phyloP scores from a whole-genome alignment of 257 asterid genomes.

The Paulownia fortunei region DNA sequence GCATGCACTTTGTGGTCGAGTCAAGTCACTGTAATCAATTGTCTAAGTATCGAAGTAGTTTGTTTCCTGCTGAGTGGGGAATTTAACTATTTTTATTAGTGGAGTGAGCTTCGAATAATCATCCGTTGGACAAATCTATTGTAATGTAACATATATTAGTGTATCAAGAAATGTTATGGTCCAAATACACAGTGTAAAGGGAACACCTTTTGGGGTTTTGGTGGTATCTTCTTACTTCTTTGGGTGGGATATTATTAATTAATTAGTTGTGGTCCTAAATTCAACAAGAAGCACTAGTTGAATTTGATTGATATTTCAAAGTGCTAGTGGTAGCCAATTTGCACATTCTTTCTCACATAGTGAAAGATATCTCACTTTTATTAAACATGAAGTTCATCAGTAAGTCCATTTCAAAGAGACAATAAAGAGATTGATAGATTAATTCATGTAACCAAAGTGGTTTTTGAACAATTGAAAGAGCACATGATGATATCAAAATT shows the following conservation, averaged over 20 bases:
- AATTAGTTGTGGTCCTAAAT: constrained; percentile 21
- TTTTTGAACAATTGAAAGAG: constrained; percentile 2
- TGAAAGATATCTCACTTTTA: background rate
- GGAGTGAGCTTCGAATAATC: constrained; percentile 23
- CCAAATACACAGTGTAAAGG: constrained; percentile 12
- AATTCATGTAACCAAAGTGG: no score
- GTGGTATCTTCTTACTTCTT: background rate
- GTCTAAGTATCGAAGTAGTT: constrained; percentile 12
- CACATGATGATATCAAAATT: background rate
- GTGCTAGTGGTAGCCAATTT: no score
- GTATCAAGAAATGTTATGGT: constrained; percentile 29
- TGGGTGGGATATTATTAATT: constrained; percentile 14
- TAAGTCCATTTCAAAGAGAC: background rate
- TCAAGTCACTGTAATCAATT: background rate
- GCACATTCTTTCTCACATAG: background rate
- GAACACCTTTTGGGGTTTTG: background rate
- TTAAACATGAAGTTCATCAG: background rate
- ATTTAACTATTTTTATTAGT: constrained; percentile 26
- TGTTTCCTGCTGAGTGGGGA: constrained; percentile 10
- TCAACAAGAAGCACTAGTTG: constrained; percentile 17
- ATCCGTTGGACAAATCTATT: constrained; percentile 25
- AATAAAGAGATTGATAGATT: no score
- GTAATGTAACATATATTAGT: constrained; percentile 26
- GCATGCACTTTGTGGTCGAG: background rate
- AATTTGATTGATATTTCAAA: constrained; percentile 17